Conservation (phyloP, 2,329 filamentous ascomycete species). For the Penicillium palitans region DNA sequence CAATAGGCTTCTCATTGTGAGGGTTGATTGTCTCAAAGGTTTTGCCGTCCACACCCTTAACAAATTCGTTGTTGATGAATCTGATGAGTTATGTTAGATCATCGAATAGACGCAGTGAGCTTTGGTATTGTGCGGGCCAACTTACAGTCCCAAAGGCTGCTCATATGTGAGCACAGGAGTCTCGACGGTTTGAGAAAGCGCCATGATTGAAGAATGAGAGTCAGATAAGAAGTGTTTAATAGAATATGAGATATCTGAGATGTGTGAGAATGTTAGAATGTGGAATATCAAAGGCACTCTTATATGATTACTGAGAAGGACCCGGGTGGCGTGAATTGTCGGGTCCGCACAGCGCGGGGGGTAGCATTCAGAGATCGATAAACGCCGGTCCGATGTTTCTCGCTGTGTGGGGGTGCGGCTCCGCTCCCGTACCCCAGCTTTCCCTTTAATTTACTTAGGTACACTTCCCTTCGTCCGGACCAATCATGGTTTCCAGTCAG, state of each 20-base stretch:
- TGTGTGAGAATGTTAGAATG: not conserved
- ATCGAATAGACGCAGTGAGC: too few species aligned
- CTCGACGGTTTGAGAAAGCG: not conserved
- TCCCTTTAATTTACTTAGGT: not conserved
- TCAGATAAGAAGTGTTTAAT: not conserved
- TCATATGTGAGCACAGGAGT: conserved; percentile 8
- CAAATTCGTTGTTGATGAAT: conserved; percentile 10
- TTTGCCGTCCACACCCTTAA: conserved; percentile 6
- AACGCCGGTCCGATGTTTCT: conserved; percentile 5
- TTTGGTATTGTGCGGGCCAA: not conserved
- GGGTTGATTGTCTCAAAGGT: conserved; percentile 10
- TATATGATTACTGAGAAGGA: not conserved
- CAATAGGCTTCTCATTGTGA: conserved; percentile 10
- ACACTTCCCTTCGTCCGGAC: not conserved
- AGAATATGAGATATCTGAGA: too few species aligned
- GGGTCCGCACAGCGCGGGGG: not conserved
- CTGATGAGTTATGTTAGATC: not conserved
- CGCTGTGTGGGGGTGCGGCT: not conserved
- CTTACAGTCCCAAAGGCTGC: conserved; percentile 11
- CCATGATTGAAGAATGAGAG: not conserved
- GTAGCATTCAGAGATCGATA: not conserved
- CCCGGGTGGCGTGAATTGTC: not conserved
- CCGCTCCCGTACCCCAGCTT: not conserved
- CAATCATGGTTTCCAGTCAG: not conserved
- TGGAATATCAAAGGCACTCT: not conserved